Evolutionary conservation across 78 protist species (phyloP).

Genomic region (Capsaspora owczarzaki): DNA sequence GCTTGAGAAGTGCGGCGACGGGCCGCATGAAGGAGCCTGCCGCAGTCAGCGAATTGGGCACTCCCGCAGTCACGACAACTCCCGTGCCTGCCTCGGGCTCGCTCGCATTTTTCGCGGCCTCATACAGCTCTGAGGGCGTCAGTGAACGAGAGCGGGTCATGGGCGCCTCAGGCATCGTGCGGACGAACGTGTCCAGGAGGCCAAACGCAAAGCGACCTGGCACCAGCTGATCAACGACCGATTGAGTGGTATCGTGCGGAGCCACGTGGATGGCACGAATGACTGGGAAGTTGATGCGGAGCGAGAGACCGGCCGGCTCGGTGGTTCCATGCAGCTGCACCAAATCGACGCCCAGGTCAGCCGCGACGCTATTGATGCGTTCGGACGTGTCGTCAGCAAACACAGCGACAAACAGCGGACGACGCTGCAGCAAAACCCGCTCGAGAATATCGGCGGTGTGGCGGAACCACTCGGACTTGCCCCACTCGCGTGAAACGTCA

Average conservation of each 20-base stretch:
- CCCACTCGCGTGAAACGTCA: no score
- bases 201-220: no score
- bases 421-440: not conserved
- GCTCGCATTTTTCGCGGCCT: no score
- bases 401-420: slow-evolving; percentile 45
- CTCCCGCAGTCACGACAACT: no score
- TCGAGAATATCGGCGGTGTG: not conserved
- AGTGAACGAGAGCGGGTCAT: no score
- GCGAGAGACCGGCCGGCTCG: not conserved
- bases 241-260: not conserved
- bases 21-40: no score
- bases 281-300: not conserved
- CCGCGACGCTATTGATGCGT: not conserved
- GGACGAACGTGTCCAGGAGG: no score
- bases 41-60: no score
- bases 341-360: not conserved
- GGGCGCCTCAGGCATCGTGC: no score
- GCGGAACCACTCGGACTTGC: not conserved
- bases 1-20: not conserved
- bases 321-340: slow-evolving; percentile 22
- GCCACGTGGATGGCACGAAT: slow-evolving; percentile 21
- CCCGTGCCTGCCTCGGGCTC: no score
- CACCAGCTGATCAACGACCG: no score
- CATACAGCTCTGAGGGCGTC: no score
- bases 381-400: slow-evolving; percentile 20